Percentiles rank a stretch among this genome's conserved stretches.
These are phyloP conservation scores for Verruconis gallopava DNA, from an alignment of 2,329 filamentous ascomycete species.

Conservation along the genomic window DNA sequence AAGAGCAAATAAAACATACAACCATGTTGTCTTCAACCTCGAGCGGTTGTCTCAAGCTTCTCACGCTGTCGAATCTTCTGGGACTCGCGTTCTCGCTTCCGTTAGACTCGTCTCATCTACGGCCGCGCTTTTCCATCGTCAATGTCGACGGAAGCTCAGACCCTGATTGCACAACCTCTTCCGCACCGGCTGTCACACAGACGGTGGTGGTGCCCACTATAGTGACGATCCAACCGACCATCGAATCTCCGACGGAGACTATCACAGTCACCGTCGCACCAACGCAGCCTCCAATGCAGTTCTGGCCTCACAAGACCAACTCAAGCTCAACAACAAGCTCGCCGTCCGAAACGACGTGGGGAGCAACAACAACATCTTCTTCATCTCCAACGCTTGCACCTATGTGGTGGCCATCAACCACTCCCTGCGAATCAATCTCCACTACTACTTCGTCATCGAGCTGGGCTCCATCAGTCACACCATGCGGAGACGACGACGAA, in stretches of 20 bases:
- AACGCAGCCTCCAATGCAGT: background rate
- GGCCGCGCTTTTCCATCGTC: constrained; percentile 2
- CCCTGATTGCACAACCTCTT: background rate
- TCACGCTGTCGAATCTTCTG: background rate
- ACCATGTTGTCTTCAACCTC: background rate
- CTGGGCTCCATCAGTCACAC: background rate
- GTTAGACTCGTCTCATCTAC: background rate
- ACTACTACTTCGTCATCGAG: background rate
- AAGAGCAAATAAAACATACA: too few relatives aligned
- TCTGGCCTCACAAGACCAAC: background rate
- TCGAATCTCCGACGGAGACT: background rate
- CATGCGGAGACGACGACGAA: background rate
- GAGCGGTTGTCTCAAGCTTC: background rate
- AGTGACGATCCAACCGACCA: background rate
- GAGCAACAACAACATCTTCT: background rate
- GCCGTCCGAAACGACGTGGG: background rate
- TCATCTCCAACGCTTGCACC: background rate
- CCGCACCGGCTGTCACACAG: background rate
- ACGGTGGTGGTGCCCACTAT: background rate
- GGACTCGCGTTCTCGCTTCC: background rate
- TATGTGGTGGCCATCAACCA: background rate
- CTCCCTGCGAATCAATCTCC: background rate
- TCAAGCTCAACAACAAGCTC: background rate
- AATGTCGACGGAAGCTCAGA: constrained; percentile 7
- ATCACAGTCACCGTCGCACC: background rate